phyloP scores from a whole-genome alignment of 1,284 basidiomycete genomes.

The Fomitopsis pinicola region DNA sequence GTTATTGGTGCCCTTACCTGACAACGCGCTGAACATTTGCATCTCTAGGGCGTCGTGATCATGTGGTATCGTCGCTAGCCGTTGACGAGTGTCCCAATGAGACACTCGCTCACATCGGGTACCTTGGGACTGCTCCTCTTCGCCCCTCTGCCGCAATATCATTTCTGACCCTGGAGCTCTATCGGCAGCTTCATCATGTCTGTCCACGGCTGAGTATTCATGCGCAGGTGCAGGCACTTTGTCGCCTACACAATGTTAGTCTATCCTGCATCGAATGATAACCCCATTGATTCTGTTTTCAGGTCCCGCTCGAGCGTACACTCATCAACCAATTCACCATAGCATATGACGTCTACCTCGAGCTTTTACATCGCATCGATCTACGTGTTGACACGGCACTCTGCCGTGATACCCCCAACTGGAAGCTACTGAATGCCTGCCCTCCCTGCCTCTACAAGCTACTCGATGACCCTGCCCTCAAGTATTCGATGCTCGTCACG shows the following conservation, averaged over 20 bases:
- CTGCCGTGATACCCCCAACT: constrained; percentile 15
- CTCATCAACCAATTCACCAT: constrained; percentile 18
- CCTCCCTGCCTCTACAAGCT: constrained; percentile 25
- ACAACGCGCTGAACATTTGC: no score
- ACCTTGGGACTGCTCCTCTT: no score
- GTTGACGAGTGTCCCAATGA: no score
- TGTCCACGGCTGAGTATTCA: constrained; percentile 22
- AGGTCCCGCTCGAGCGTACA: constrained; percentile 2
- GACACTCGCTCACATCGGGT: no score
- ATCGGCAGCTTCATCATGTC: constrained; percentile 18
- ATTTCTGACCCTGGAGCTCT: constrained; percentile 13
- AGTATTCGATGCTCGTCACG: constrained; percentile 14
- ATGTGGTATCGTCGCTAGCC: no score
- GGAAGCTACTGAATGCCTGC: constrained; percentile 24
- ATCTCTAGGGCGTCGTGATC: no score
- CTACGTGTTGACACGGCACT: constrained; percentile 16
- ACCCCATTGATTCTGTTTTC: background rate
- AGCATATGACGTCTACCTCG: constrained; percentile 28
- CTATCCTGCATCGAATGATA: no score
- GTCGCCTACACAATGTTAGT: constrained; percentile 16
- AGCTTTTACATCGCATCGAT: constrained; percentile 16
- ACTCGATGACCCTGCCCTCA: constrained; percentile 18
- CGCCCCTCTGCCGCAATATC: no score
- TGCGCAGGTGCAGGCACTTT: constrained; percentile 12
- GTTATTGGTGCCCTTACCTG: no score